These are phyloP conservation scores for Fennellomyces sp. DNA, from an alignment of 371 early-diverging fungal species.

Conservation along the genomic window DNA sequence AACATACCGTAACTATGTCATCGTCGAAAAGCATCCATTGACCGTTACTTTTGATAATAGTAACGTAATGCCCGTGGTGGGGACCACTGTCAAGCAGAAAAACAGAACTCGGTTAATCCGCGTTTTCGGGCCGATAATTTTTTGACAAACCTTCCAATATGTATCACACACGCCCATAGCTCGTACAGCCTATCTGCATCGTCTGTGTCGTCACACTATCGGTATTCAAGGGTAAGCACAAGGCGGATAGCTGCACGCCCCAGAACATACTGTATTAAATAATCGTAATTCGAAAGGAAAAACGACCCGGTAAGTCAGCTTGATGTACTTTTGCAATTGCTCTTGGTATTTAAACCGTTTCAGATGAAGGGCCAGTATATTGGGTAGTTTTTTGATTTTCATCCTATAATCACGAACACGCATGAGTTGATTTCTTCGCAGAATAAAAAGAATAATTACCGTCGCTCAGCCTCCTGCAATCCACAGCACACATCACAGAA, in stretches of 20 bases:
- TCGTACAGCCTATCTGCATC: slow-evolving; percentile 86
- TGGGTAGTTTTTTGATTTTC: slow-evolving; percentile 93
- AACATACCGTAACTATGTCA: slow-evolving; percentile 81
- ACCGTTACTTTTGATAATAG: slow-evolving; percentile 83
- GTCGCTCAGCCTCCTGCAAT: slow-evolving; percentile 95
- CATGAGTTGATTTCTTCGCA: background rate
- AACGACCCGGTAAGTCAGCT: slow-evolving; percentile 92
- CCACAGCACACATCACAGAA: slow-evolving; percentile 94
- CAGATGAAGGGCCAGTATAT: slow-evolving; percentile 92
- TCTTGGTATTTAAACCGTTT: slow-evolving; percentile 98
- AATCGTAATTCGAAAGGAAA: slow-evolving; percentile 93
- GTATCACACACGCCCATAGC: slow-evolving; percentile 90
- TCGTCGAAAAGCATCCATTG: slow-evolving; percentile 97
- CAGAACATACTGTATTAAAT: slow-evolving; percentile 80
- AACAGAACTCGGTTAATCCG: background rate
- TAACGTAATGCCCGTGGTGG: slow-evolving; percentile 96
- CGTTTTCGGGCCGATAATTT: no score
- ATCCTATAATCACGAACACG: no score
- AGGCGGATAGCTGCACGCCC: background rate
- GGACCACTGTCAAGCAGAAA: slow-evolving; percentile 69
- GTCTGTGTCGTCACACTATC: slow-evolving; percentile 80
- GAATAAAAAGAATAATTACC: slow-evolving; percentile 41
- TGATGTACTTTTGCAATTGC: slow-evolving; percentile 84
- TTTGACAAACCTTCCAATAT: slow-evolving; percentile 79
- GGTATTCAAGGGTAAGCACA: background rate